These are phyloP conservation scores for Dictyostelium intermedium DNA, from an alignment of 78 protist species.

Conservation along the genomic window DNA sequence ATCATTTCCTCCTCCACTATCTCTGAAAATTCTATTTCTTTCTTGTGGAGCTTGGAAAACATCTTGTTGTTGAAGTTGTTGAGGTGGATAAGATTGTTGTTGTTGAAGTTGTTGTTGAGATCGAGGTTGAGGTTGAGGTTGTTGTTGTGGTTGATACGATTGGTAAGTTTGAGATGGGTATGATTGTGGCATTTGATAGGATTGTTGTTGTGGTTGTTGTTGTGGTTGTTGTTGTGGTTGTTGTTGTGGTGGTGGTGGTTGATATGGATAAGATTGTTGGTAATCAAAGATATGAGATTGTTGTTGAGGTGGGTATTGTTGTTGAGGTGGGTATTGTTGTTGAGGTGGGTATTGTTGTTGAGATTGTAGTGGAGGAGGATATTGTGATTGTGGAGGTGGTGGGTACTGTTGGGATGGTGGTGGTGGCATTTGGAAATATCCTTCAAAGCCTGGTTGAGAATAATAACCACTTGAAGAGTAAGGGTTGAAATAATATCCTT, in stretches of 20 bases:
- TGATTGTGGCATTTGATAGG: not conserved
- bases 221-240: not conserved
- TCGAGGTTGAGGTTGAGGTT: not conserved
- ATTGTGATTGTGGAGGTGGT: not conserved
- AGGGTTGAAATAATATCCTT: too few species aligned
- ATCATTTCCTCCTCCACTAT: not conserved
- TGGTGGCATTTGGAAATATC: too few species aligned
- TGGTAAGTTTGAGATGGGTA: not conserved
- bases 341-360: not conserved
- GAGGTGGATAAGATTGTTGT: not conserved
- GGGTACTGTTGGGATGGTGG: not conserved
- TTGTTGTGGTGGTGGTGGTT: not conserved
- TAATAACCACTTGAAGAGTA: not conserved
- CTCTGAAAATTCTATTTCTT: not conserved
- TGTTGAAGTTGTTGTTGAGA: not conserved
- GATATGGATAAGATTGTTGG: not conserved
- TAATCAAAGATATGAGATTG: not conserved
- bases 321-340: not conserved
- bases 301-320: not conserved
- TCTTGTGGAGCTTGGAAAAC: not conserved
- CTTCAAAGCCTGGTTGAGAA: too few species aligned
- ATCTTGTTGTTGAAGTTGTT: not conserved
- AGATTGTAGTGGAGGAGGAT: not conserved
- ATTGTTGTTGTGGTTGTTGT: not conserved
- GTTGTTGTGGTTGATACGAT: constrained; percentile 6